Conservation (phyloP, 768 basidiomycete genomes). For the Serendipita vermifera region DNA sequence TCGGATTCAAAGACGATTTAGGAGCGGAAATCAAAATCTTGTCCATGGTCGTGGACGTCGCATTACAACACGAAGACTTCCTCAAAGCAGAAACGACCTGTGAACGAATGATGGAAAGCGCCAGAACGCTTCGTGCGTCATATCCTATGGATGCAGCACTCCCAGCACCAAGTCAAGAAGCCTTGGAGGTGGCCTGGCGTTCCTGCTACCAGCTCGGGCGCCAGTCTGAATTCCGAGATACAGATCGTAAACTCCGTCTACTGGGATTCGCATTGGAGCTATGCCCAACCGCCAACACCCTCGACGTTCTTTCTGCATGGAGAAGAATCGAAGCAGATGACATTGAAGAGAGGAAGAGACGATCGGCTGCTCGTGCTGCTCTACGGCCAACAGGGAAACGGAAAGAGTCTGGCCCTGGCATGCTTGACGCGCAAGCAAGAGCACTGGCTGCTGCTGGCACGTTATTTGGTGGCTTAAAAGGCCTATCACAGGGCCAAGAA, state of each 20-base stretch:
- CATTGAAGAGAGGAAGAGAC: conserved; percentile 33
- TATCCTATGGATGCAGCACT: conserved; percentile 25
- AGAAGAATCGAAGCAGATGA: conserved; percentile 58
- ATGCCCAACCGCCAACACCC: conserved; percentile 68
- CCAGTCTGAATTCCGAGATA: conserved; percentile 61
- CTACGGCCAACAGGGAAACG: background rate
- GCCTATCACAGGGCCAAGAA: conserved; percentile 6
- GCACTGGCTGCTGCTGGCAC: background rate
- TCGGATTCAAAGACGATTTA: conserved; percentile 60
- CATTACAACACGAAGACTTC: conserved; percentile 73
- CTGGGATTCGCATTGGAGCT: conserved; percentile 74
- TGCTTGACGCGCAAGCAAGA: background rate
- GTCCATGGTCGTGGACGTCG: conserved; percentile 85
- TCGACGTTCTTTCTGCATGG: conserved; percentile 70
- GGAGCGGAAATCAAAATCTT: conserved; percentile 71
- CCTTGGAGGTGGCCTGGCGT: conserved; percentile 78
- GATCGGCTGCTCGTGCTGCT: conserved; percentile 9
- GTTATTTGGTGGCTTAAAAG: background rate
- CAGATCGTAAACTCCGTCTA: conserved; percentile 50
- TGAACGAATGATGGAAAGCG: conserved; percentile 54
- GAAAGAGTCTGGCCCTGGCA: background rate
- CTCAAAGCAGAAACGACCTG: conserved; percentile 55
- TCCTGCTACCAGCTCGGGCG: conserved; percentile 79
- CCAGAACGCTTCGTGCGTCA: conserved; percentile 36
- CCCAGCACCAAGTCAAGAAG: conserved; percentile 31